phyloP scores from a whole-genome alignment of 805 yeast species.

The Saturnispora sekii region DNA sequence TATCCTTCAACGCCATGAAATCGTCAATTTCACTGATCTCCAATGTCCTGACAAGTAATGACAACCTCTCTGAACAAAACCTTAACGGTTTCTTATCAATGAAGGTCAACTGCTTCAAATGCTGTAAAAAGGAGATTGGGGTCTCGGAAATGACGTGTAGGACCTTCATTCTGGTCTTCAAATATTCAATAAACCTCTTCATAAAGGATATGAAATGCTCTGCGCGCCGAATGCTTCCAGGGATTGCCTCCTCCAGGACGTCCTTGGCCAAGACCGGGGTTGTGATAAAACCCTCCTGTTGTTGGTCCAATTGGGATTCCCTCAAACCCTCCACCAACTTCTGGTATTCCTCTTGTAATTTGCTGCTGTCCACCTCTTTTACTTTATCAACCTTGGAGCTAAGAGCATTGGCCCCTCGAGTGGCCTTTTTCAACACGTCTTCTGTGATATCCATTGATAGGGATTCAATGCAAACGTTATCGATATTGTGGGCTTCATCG shows the following conservation, averaged over 20 bases:
- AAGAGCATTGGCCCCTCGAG: conserved; percentile 75
- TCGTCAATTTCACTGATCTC: conserved; percentile 87
- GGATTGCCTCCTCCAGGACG: conserved; percentile 82
- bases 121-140: conserved; percentile 86
- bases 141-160: conserved; percentile 97
- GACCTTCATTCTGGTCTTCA: conserved; percentile 96
- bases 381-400: conserved; percentile 79
- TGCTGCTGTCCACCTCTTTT: conserved; percentile 71
- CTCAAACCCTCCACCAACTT: conserved; percentile 83
- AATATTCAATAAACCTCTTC: conserved; percentile 85
- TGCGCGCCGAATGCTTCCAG: conserved; percentile 94
- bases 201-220: conserved; percentile 93
- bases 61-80: conserved; percentile 86
- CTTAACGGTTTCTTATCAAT: conserved; percentile 87
- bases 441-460: conserved; percentile 86
- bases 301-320: conserved; percentile 58
- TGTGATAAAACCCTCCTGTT: conserved; percentile 63
- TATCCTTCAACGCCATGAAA: conserved; percentile 84
- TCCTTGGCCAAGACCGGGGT: conserved; percentile 85
- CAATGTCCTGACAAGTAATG: conserved; percentile 79
- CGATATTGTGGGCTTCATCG: conserved; percentile 98
- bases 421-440: conserved; percentile 76
- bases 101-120: conserved; percentile 84
- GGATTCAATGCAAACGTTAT: conserved; percentile 96
- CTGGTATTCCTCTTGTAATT: conserved; percentile 83